These are phyloP conservation scores for Penicillium sp. DNA, from an alignment of 2,329 filamentous ascomycete genomes.

Conservation along the genomic window DNA sequence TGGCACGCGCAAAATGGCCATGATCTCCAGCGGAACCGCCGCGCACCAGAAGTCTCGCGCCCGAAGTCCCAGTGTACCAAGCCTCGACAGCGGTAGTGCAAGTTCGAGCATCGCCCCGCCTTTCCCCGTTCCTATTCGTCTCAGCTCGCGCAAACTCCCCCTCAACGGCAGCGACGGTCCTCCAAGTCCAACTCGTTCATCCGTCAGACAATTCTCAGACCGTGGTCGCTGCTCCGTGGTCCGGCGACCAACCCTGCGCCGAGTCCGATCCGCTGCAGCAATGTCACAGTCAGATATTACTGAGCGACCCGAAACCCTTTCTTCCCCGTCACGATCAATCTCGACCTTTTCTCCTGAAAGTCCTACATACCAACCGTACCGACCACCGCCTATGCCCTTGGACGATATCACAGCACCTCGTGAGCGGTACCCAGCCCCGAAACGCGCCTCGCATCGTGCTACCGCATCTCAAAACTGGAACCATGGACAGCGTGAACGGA, in stretches of 20 bases:
- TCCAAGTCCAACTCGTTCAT: constrained; percentile 69
- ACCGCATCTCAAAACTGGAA: constrained; percentile 27
- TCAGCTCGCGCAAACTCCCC: constrained; percentile 76
- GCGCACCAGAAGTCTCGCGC: constrained; percentile 65
- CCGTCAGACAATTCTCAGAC: constrained; percentile 54
- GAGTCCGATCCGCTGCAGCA: constrained; percentile 78
- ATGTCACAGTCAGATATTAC: constrained; percentile 58
- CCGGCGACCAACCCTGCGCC: constrained; percentile 66
- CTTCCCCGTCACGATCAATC: constrained; percentile 58
- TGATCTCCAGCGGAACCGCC: constrained; percentile 76
- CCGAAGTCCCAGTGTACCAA: constrained; percentile 48
- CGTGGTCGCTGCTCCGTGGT: constrained; percentile 56
- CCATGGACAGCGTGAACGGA: constrained; percentile 30
- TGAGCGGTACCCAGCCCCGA: constrained; percentile 30
- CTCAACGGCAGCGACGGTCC: constrained; percentile 71
- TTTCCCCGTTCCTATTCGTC: constrained; percentile 85
- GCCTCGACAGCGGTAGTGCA: constrained; percentile 41
- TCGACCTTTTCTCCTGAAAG: constrained; percentile 69
- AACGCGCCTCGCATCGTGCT: constrained; percentile 25
- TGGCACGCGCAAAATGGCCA: constrained; percentile 72
- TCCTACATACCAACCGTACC: constrained; percentile 45
- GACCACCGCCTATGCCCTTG: constrained; percentile 61
- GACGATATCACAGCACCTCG: constrained; percentile 65
- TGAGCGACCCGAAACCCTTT: constrained; percentile 47
- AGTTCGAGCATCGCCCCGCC: constrained; percentile 60